Percentiles rank a stretch among this genome's conserved stretches.
phyloP scores from a whole-genome alignment of 176 grass and related monocot species.

The Thinopyrum elongatum region DNA sequence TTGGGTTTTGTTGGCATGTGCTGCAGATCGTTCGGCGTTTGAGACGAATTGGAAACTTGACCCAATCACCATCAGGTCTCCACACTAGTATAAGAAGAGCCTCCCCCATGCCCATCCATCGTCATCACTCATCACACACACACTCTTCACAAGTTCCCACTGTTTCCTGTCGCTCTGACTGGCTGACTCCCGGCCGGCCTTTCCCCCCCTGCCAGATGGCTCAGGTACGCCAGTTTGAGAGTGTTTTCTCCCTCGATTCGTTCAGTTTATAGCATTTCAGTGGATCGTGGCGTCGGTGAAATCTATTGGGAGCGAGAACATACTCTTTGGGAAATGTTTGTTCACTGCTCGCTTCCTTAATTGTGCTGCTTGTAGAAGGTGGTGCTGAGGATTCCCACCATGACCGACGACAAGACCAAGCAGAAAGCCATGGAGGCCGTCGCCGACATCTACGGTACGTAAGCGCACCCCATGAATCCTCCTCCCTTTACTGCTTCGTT shows the following conservation, averaged over 20 bases:
- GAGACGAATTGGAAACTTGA: not conserved
- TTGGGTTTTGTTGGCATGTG: not conserved
- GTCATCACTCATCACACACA: not conserved
- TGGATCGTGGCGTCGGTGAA: not conserved
- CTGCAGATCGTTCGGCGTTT: not conserved
- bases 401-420: slow-evolving; percentile 79
- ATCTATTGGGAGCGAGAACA: not conserved
- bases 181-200: not conserved
- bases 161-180: not conserved
- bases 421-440: slow-evolving; percentile 86
- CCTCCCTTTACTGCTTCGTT: accelerated
- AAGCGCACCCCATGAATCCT: not conserved
- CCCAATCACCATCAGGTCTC: not conserved
- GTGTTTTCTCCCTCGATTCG: not conserved
- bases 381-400: slow-evolving; percentile 62
- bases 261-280: not conserved
- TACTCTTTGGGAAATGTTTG: not conserved
- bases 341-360: not conserved
- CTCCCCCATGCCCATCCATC: not conserved
- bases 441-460: slow-evolving; percentile 77
- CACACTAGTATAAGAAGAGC: not conserved
- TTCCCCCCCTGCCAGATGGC: slow-evolving; percentile 33
- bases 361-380: slow-evolving; percentile 50
- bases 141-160: not conserved
- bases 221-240: slow-evolving; percentile 26